phyloP scores from a whole-genome alignment of 176 grass and related monocot species.

The Avena eriantha region DNA sequence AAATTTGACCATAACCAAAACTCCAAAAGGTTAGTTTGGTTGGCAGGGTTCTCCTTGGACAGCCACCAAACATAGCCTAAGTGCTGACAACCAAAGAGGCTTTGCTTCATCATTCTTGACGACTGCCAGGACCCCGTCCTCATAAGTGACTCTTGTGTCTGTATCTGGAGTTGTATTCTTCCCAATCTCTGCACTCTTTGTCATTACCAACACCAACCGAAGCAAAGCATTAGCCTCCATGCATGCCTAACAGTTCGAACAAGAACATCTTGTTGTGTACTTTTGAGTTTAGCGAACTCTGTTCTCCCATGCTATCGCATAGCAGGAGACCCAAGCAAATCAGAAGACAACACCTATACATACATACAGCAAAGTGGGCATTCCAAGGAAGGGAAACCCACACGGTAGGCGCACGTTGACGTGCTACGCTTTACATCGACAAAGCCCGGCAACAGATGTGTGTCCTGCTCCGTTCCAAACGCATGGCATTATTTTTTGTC shows the following conservation, averaged over 20 bases:
- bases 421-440: slow-evolving; percentile 40
- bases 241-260: background rate
- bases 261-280: slow-evolving; percentile 12
- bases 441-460: slow-evolving; percentile 3
- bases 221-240: background rate
- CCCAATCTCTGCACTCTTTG: background rate
- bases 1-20: background rate
- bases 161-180: background rate
- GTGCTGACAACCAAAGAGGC: background rate
- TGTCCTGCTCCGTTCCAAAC: slow-evolving; percentile 24
- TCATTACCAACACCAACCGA: background rate
- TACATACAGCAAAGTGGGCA: background rate
- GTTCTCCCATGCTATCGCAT: background rate
- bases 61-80: background rate
- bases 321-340: slow-evolving; percentile 7
- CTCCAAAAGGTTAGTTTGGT: background rate
- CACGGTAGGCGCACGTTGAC: background rate
- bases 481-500: slow-evolving; percentile 7
- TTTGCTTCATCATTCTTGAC: background rate
- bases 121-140: background rate
- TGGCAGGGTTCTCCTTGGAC: background rate
- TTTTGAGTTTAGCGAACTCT: slow-evolving; percentile 21
- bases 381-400: slow-evolving; percentile 30
- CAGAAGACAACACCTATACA: background rate
- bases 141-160: background rate